These are phyloP conservation scores for Candida adriatica DNA, from an alignment of 805 yeast genomes.

Conservation along the genomic window DNA sequence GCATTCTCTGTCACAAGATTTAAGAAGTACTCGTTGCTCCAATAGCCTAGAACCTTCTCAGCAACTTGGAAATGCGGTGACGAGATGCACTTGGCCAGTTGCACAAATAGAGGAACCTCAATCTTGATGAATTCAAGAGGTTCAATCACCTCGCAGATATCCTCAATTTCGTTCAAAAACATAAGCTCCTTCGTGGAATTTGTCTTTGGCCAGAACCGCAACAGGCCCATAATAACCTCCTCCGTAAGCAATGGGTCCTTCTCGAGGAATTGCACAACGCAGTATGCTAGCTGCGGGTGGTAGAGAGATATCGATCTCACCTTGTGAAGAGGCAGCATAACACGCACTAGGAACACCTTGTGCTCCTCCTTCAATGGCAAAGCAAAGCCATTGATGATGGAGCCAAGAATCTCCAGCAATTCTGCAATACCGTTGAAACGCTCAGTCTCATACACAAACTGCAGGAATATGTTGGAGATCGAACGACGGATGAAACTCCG, in stretches of 20 bases:
- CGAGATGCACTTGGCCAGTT: constrained; percentile 86
- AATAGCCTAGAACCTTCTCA: constrained; percentile 87
- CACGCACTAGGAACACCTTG: constrained; percentile 79
- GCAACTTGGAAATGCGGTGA: constrained; percentile 97
- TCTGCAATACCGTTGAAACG: constrained; percentile 95
- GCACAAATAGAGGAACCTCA: constrained; percentile 90
- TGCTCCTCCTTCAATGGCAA: constrained; percentile 96
- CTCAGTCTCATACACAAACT: constrained; percentile 91
- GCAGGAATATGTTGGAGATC: constrained; percentile 86
- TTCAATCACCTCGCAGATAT: constrained; percentile 92
- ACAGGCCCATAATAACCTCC: constrained; percentile 90
- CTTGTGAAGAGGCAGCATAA: constrained; percentile 87
- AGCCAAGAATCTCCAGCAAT: constrained; percentile 87
- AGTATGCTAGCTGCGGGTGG: constrained; percentile 95
- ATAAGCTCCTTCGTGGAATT: constrained; percentile 92
- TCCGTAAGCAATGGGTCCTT: constrained; percentile 90
- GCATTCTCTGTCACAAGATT: constrained; percentile 88
- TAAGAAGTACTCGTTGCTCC: constrained; percentile 92
- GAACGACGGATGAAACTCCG: constrained; percentile 89
- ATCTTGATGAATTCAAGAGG: constrained; percentile 87
- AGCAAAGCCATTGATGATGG: constrained; percentile 96
- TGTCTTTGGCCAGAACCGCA: constrained; percentile 95
- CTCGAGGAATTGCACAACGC: constrained; percentile 93
- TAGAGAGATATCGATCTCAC: constrained; percentile 82
- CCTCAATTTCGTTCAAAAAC: constrained; percentile 94